These are phyloP conservation scores for Ustilago lituana DNA, from an alignment of 1,284 basidiomycete genomes.

Conservation along the genomic window DNA sequence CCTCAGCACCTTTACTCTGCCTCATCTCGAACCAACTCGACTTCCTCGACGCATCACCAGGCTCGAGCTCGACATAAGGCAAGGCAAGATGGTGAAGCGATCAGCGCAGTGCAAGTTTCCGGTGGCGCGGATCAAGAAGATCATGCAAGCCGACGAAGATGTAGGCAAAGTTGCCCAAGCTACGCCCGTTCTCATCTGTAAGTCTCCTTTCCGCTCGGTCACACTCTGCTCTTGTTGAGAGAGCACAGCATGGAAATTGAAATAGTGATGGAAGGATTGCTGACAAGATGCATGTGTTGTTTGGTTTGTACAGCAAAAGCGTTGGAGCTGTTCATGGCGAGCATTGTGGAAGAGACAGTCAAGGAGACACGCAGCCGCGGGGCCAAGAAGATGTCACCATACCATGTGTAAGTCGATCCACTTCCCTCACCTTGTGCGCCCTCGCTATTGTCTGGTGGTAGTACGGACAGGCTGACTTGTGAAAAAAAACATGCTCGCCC, in stretches of 20 bases:
- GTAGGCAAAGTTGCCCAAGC: conserved; percentile 98
- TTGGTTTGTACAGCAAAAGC: conserved; percentile 79
- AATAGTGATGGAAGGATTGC: too few species aligned
- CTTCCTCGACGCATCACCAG: too few species aligned
- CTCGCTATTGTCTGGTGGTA: too few species aligned
- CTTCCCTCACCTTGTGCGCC: too few species aligned
- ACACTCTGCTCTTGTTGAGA: too few species aligned
- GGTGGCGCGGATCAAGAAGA: conserved; percentile 92
- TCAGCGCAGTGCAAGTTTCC: conserved; percentile 64
- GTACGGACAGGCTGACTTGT: too few species aligned
- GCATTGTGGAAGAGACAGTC: conserved; percentile 84
- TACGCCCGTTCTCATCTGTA: conserved; percentile 96
- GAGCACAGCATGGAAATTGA: too few species aligned
- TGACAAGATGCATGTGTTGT: neutral
- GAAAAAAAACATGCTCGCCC: too few species aligned
- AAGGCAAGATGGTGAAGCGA: conserved; percentile 60
- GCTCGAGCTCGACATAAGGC: neutral
- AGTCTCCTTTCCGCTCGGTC: conserved; percentile 67
- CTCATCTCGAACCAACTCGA: too few species aligned
- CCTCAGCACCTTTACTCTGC: too few species aligned
- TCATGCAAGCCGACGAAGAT: conserved; percentile 99
- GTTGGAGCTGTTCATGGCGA: conserved; percentile 88
- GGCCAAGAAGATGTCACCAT: conserved; percentile 88
- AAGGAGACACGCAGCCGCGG: conserved; percentile 83
- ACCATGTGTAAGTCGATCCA: conserved; percentile 90